A percentile compares a stretch with the other conserved stretches of the same genome.
Evolutionary conservation across 2,329 filamentous ascomycete species (phyloP).

Genomic region (Rhynchosporium secalis): DNA sequence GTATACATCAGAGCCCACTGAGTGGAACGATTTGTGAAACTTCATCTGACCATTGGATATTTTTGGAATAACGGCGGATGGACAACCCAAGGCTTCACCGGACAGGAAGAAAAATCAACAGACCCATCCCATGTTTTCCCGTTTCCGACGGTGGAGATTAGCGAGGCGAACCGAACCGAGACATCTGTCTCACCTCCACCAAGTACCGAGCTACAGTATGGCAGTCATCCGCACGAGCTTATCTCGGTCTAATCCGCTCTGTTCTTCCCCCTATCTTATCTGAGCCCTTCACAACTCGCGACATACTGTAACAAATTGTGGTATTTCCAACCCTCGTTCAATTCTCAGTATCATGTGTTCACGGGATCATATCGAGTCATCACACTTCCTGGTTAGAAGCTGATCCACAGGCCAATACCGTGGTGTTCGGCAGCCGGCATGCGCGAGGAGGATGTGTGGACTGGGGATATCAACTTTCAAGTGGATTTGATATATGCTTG

Average conservation of each 20-base stretch:
- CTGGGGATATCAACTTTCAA: neutral
- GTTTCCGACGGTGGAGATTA: too few relatives aligned
- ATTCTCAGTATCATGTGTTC: slow-evolving; percentile 10
- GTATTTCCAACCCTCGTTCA: neutral
- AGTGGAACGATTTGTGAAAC: too few relatives aligned
- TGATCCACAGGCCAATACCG: slow-evolving; percentile 1
- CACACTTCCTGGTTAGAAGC: neutral
- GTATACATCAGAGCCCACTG: too few relatives aligned
- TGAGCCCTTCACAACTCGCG: neutral
- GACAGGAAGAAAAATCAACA: too few relatives aligned
- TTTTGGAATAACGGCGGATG: too few relatives aligned
- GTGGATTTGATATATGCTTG: slow-evolving; percentile 10
- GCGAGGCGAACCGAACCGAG: neutral
- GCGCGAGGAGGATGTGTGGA: neutral
- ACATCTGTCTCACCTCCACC: slow-evolving; percentile 4
- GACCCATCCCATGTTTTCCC: too few relatives aligned
- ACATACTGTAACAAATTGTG: neutral
- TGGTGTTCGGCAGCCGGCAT: slow-evolving; percentile 10
- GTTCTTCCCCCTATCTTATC: neutral
- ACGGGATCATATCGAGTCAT: neutral
- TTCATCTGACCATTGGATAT: neutral
- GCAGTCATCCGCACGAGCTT: neutral
- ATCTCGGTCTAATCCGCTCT: neutral
- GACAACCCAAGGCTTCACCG: too few relatives aligned
- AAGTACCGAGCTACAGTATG: neutral